phyloP scores from a whole-genome alignment of 164 flowering plant genomes.

The Annona squamosa region DNA sequence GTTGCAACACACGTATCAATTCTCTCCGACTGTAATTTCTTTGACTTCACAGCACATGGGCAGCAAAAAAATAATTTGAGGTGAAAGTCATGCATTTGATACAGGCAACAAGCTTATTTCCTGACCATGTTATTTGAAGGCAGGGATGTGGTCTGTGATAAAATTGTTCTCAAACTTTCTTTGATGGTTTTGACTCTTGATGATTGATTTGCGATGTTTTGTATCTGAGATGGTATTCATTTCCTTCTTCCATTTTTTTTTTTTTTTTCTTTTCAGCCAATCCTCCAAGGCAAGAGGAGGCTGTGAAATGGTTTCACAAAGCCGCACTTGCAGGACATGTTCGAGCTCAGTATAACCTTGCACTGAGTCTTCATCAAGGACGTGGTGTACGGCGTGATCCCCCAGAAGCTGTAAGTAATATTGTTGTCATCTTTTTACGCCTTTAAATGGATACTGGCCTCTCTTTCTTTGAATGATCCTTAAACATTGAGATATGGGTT shows the following conservation, averaged over 20 bases:
- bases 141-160: too few species aligned
- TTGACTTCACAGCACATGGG: too few species aligned
- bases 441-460: background rate
- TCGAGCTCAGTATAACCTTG: constrained; percentile 93
- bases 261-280: constrained; percentile 44
- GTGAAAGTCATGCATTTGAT: too few species aligned
- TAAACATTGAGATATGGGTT: background rate
- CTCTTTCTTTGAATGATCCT: background rate
- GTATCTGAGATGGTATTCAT: background rate
- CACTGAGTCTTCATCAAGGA: constrained; percentile 80
- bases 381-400: constrained; percentile 48
- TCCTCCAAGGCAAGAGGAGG: constrained; percentile 51
- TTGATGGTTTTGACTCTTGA: too few species aligned
- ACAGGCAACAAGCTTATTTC: too few species aligned
- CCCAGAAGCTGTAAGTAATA: constrained; percentile 57
- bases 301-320: constrained; percentile 60
- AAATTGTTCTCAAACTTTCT: too few species aligned
- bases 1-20: too few species aligned
- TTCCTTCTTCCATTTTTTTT: background rate
- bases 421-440: background rate
- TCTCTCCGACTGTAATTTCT: too few species aligned
- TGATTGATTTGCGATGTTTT: too few species aligned
- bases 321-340: constrained; percentile 62
- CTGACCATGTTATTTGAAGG: too few species aligned
- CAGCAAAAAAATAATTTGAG: too few species aligned